Conservation (phyloP, 768 basidiomycete genomes). For the Lyophyllum semitale region DNA sequence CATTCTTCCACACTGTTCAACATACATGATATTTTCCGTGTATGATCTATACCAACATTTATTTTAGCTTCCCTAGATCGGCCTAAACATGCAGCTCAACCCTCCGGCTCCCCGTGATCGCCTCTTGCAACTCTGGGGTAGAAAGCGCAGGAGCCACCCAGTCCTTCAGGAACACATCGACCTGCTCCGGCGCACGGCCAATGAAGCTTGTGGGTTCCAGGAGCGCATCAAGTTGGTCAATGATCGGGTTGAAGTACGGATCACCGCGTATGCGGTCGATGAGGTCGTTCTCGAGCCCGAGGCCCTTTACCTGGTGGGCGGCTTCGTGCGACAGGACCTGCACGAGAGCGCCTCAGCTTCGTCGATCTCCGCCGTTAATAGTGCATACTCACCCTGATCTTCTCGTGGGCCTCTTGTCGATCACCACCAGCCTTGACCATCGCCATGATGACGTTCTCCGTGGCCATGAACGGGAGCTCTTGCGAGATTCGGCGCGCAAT, state of each 20-base stretch:
- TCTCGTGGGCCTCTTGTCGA: slow-evolving; percentile 95
- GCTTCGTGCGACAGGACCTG: slow-evolving; percentile 95
- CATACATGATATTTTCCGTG: not conserved
- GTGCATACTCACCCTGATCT: slow-evolving; percentile 67
- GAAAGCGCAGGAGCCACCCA: slow-evolving; percentile 86
- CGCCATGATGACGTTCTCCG: slow-evolving; percentile 99
- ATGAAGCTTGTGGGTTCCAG: slow-evolving; percentile 89
- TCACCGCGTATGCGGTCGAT: slow-evolving; percentile 84
- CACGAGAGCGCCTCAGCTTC: not conserved
- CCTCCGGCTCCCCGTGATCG: slow-evolving; percentile 50
- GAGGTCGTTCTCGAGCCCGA: slow-evolving; percentile 94
- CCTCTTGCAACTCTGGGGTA: slow-evolving; percentile 55
- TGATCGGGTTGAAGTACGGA: slow-evolving; percentile 89
- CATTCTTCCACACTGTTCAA: not conserved
- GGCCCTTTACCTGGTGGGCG: slow-evolving; percentile 89
- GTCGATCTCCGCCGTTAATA: not conserved
- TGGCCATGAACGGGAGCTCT: slow-evolving; percentile 99
- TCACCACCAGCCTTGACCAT: slow-evolving; percentile 94
- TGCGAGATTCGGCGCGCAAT: slow-evolving; percentile 90
- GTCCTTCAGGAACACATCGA: slow-evolving; percentile 82
- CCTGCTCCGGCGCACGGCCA: slow-evolving; percentile 94
- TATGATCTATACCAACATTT: slow-evolving; percentile 2
- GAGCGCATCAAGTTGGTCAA: slow-evolving; percentile 71
- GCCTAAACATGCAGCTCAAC: slow-evolving; percentile 65
- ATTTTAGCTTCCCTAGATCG: not conserved